phyloP scores from a whole-genome alignment of 805 yeast genomes.

The Komagataella phaffii region DNA sequence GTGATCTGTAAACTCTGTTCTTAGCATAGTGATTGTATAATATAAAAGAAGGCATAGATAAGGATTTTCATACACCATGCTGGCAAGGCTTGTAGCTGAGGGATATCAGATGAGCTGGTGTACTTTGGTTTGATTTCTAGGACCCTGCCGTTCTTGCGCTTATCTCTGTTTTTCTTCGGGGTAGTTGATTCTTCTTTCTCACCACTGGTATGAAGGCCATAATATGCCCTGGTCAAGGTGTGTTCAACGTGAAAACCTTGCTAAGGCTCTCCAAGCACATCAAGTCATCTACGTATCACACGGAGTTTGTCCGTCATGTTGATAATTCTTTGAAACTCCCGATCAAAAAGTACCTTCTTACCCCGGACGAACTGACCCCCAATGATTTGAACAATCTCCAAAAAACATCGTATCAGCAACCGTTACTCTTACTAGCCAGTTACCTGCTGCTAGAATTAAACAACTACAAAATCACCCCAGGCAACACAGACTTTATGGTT shows the following conservation, averaged over 20 bases:
- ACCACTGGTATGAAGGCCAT: constrained; percentile 2
- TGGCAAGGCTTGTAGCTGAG: neutral
- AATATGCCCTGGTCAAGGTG: constrained; percentile 20
- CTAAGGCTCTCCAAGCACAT: constrained; percentile 4
- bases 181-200: neutral
- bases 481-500: constrained; percentile 10
- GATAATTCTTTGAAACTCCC: constrained; percentile 9
- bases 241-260: constrained; percentile 8
- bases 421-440: constrained; percentile 15
- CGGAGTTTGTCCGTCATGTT: constrained; percentile 6
- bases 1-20: neutral
- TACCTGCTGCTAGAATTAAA: constrained; percentile 10
- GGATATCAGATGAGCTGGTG: neutral
- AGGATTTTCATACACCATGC: neutral
- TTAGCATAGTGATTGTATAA: neutral
- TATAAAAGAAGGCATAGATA: neutral
- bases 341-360: constrained; percentile 8
- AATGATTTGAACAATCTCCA: constrained; percentile 5
- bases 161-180: no score
- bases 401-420: constrained; percentile 18
- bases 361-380: constrained; percentile 2
- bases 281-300: constrained; percentile 4
- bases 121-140: neutral
- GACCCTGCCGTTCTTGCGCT: no score
- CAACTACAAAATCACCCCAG: constrained; percentile 6